These are phyloP conservation scores for Starmerella gropengiesseri DNA, from an alignment of 805 yeast genomes.

Conservation along the genomic window DNA sequence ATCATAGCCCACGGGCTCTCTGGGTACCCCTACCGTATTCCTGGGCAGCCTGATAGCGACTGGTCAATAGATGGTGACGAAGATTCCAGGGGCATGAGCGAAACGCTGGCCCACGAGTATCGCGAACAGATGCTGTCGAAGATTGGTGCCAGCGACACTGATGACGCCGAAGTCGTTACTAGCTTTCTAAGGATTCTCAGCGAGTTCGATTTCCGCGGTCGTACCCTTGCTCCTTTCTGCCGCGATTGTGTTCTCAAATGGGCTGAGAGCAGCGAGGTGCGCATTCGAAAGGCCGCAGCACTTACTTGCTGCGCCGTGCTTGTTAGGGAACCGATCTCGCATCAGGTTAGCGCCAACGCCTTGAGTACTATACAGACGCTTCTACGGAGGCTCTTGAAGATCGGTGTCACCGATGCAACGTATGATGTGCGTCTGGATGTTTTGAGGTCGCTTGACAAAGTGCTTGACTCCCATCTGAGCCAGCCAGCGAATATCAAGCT, in stretches of 20 bases:
- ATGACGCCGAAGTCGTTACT: slow-evolving; percentile 45
- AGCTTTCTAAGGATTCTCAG: slow-evolving; percentile 73
- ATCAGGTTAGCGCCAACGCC: slow-evolving; percentile 71
- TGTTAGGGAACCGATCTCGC: slow-evolving; percentile 69
- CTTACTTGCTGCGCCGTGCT: slow-evolving; percentile 70
- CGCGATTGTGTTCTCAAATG: slow-evolving; percentile 74
- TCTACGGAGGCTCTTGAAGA: slow-evolving; percentile 62
- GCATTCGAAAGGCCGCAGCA: slow-evolving; percentile 75
- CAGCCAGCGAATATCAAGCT: slow-evolving; percentile 85
- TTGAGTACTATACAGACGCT: slow-evolving; percentile 76
- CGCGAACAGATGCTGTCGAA: slow-evolving; percentile 61
- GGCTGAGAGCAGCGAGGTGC: slow-evolving; percentile 66
- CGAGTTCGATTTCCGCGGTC: slow-evolving; percentile 60
- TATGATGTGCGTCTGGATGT: slow-evolving; percentile 79
- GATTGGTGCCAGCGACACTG: slow-evolving; percentile 50
- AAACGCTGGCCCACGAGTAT: slow-evolving; percentile 52
- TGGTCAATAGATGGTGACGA: slow-evolving; percentile 8
- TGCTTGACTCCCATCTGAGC: slow-evolving; percentile 82
- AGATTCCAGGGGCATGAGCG: slow-evolving; percentile 14
- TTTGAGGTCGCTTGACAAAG: slow-evolving; percentile 55
- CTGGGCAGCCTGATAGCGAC: slow-evolving; percentile 56
- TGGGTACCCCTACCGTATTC: slow-evolving; percentile 70
- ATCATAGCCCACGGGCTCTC: slow-evolving; percentile 64
- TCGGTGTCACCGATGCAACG: slow-evolving; percentile 79
- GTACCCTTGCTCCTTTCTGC: slow-evolving; percentile 77